Base-by-base conservation (phyloP, 768 basidiomycete genomes). In the Royoungia palumana region DNA sequence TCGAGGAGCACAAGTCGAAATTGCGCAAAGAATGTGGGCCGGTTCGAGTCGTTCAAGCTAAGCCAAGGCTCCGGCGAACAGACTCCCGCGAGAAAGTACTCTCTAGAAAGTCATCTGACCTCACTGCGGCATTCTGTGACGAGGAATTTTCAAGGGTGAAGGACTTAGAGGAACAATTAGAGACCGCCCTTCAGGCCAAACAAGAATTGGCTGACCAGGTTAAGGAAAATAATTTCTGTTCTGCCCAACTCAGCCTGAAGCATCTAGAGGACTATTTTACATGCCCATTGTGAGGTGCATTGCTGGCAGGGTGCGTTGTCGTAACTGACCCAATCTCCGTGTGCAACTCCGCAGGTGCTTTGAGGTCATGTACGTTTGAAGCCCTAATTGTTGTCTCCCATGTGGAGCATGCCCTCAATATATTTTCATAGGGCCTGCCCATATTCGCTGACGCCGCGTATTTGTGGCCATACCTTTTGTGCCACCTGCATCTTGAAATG, bases 391-490 rank as follows among this genome's bases (percentile, higher is more conserved):
- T 11, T 17, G 19, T 22, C 49, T 22, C 47, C 49, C 41, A 56
- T 50, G 39, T 44, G 46, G 37, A 11, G 20, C 30, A 14, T 10
- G 41, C 21, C 35, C 30, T 20, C 34, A 27, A 41, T 16, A 32
- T 48, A 8, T 35, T 34, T n/a, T 5, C 27, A 40, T 24, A 74
- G 71, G 53, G 79, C 82, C 2, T 74, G 74, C 53, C 85, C 85
- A 8, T 81, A 81, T 59, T 67, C 69, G 27, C 66, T 85, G 35
- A 76, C 72, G 48, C 77, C 81, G 16, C 71, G 70, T 13, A 67
- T 70, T 35, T 87, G 85, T 52, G 85, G 85, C 10, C 85, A 87
- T 58, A 77, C 82, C 5, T 87, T 82, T 59, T 86, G 83, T 60
- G 78, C 80, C 25, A 67, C 80, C 41, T 85, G 82, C 65, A 81